phyloP scores from a whole-genome alignment of 1,284 basidiomycete genomes.

The Irpex rosettiformis region DNA sequence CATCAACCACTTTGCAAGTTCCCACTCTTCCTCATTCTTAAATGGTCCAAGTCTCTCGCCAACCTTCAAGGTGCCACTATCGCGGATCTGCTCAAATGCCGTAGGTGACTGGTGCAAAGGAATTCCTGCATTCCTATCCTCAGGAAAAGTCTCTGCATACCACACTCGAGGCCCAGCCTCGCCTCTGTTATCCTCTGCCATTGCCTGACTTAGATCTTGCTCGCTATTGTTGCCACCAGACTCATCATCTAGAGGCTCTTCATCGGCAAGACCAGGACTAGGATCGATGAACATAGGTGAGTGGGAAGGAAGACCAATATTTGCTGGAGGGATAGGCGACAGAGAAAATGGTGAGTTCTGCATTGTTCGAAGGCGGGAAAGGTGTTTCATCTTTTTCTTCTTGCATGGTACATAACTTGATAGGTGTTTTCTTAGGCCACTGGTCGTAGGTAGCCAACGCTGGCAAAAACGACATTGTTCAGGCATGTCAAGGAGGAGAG shows the following conservation, averaged over 20 bases:
- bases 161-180: neutral
- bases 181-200: neutral
- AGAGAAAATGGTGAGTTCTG: neutral
- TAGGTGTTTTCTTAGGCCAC: neutral
- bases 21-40: slow-evolving; percentile 11
- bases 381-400: neutral
- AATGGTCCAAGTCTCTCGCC: slow-evolving; percentile 6
- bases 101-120: neutral
- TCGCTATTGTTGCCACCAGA: neutral
- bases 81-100: neutral
- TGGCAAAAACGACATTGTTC: neutral
- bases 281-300: no score
- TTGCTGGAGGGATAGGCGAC: no score
- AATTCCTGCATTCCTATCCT: neutral
- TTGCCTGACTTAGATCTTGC: neutral
- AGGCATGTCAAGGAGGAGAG: no score
- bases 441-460: neutral
- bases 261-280: no score
- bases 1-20: slow-evolving; percentile 8
- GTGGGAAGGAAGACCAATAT: no score
- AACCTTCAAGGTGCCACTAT: neutral
- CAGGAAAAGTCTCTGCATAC: neutral
- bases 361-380: no score
- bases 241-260: neutral
- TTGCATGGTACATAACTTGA: neutral